phyloP scores from a whole-genome alignment of 179 eudicot species.

The Beta macrorhiza region DNA sequence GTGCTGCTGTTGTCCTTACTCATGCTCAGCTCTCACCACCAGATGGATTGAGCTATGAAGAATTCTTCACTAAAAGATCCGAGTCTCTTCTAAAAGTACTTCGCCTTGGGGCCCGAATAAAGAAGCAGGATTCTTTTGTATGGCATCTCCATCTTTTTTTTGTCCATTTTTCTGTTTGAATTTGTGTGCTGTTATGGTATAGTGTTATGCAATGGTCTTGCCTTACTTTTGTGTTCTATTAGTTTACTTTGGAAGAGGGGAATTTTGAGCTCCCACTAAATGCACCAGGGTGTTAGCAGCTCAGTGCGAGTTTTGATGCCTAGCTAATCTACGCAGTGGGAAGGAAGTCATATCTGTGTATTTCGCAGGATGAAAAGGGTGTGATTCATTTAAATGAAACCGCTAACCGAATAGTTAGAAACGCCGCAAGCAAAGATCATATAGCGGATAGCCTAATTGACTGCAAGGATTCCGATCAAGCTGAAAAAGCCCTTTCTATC shows the following conservation, averaged over 20 bases:
- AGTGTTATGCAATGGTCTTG: background rate
- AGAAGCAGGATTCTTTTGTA: slow-evolving; percentile 58
- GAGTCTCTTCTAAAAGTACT: slow-evolving; percentile 82
- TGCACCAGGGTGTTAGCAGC: background rate
- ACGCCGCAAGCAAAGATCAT: too few relatives aligned
- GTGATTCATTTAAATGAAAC: too few relatives aligned
- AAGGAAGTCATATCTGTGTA: too few relatives aligned
- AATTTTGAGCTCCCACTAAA: background rate
- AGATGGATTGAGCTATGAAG: slow-evolving; percentile 88
- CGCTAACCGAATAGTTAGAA: too few relatives aligned
- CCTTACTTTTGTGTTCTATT: background rate
- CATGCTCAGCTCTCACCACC: slow-evolving; percentile 99
- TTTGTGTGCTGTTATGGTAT: background rate
- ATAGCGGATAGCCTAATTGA: too few relatives aligned
- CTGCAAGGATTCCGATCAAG: too few relatives aligned
- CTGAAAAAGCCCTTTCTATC: too few relatives aligned
- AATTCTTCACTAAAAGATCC: slow-evolving; percentile 74
- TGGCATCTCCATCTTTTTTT: slow-evolving; percentile 16
- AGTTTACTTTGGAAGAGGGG: background rate
- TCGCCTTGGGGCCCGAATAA: slow-evolving; percentile 61
- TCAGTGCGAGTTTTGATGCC: too few relatives aligned
- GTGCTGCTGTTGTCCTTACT: slow-evolving; percentile 79
- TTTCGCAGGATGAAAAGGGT: too few relatives aligned
- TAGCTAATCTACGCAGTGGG: too few relatives aligned
- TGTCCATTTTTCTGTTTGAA: background rate